Conservation (phyloP, 78 protist genomes). For the Diacronema lutheri region DNA sequence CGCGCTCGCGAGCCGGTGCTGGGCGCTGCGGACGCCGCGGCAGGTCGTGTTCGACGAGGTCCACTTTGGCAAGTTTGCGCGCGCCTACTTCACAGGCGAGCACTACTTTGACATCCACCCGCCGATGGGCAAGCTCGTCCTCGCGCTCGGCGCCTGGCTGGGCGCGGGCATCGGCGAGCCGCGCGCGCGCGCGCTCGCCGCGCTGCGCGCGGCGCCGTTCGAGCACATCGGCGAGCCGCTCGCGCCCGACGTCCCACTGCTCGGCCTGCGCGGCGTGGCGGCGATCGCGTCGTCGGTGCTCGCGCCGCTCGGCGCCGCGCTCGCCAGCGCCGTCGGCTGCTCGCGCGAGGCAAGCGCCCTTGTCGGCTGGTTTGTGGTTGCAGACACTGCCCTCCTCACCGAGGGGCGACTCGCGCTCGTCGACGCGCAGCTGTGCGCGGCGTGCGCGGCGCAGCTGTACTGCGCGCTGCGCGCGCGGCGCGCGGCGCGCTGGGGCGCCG, state of each 20-base stretch:
- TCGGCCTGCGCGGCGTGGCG: background rate
- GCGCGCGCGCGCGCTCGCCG: background rate
- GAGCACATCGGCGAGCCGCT: background rate
- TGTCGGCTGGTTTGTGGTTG: background rate
- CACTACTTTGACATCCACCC: conserved; percentile 61
- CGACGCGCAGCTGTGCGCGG: conserved; percentile 36
- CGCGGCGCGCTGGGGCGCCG: background rate
- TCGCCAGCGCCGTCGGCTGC: background rate
- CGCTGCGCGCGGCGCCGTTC: background rate
- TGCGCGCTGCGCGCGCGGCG: background rate
- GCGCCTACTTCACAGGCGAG: conserved; percentile 16
- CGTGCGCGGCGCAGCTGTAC: background rate
- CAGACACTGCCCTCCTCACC: conserved; percentile 23
- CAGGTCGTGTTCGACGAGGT: conserved; percentile 49
- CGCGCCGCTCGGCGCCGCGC: background rate
- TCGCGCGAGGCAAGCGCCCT: background rate
- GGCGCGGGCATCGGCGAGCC: too few species aligned
- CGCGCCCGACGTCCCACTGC: background rate
- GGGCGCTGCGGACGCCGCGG: background rate
- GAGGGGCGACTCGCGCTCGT: conserved; percentile 37
- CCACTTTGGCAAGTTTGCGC: conserved; percentile 59
- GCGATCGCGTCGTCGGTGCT: background rate
- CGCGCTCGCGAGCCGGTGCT: background rate
- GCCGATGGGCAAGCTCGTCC: conserved; percentile 43
- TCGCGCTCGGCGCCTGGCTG: conserved; percentile 4